These are phyloP conservation scores for Candida manassasensis DNA, from an alignment of 805 yeast genomes.

Conservation along the genomic window DNA sequence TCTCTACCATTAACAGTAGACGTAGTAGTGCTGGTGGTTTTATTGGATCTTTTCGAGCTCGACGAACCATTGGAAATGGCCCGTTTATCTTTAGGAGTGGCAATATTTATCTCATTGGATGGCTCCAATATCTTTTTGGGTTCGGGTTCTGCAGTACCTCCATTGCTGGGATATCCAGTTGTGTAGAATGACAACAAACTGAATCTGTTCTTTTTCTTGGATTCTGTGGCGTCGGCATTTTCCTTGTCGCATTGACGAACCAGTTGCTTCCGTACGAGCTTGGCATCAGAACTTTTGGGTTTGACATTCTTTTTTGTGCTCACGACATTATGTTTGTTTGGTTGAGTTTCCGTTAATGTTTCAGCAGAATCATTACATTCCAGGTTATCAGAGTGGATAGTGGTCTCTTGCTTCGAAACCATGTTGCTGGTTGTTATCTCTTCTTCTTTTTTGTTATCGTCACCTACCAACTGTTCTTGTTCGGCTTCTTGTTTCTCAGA, in stretches of 20 bases:
- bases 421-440: no score
- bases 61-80: conserved; percentile 27
- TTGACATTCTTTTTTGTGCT: no score
- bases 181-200: conserved; percentile 42
- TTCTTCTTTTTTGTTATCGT: no score
- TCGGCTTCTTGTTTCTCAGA: no score
- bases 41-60: conserved; percentile 22
- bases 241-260: conserved; percentile 9
- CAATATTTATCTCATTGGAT: conserved; percentile 23
- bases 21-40: conserved; percentile 14
- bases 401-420: no score
- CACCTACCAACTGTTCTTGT: no score
- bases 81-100: conserved; percentile 13
- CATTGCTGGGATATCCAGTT: conserved; percentile 22
- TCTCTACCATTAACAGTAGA: conserved; percentile 42
- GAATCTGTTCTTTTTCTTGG: conserved; percentile 38
- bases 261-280: not conserved
- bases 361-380: no score
- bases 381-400: no score
- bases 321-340: no score
- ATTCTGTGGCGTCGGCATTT: conserved; percentile 24
- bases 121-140: conserved; percentile 30
- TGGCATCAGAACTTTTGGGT: not conserved
- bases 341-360: no score
- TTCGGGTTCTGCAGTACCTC: conserved; percentile 9